Evolutionary conservation across 2,329 filamentous ascomycete genomes (phyloP), one percentile per base, ranked within the genome.

Genomic region (Neofusicoccum kwambonambiense): DNA sequence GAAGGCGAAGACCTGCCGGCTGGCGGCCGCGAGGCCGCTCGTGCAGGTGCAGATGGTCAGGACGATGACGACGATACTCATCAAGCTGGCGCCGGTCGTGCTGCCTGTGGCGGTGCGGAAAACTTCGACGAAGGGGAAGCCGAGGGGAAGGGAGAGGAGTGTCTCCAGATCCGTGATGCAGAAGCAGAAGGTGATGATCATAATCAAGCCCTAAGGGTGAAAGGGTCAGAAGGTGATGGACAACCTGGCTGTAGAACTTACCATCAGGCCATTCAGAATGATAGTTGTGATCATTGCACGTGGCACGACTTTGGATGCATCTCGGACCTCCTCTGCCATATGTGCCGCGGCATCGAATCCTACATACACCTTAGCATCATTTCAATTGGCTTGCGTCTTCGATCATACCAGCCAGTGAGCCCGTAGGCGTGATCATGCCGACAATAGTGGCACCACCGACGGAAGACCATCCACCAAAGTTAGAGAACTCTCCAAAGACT

Each of bases 391-490:
- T 31, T 31, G 27, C 27, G 31, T 8, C 17, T 45, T 15, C 7
- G n/a, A 19, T 27, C 47, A n/a, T 19, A 54, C 50, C 50, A 9
- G 7, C 31, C 15, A 54, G 9, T 8, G 50, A 54, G 6, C 50
- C 50, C 3, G 15, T 17, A 11, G 50, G 31, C 15, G 50, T 54
- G 31, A 54, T 54, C 50, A 37, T 35, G 12, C 50, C 50, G 27
- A 54, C 31, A 17, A 54, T 54, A 17, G 35, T 39, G n/a, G 50
- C 50, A 39, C 27, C 50, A 3, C 50, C 50, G 9, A 54, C 27
- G 0, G 50, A 13, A 3, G 31, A 17, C 79, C 78, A 81, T 1
- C 72, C 74, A 6, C 76, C 76, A 5, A 70, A 71, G 60, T 79
- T 77, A 3, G 69, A 74, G 69, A 81, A 70, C 66, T 70, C 45